Evolutionary conservation across 2,329 filamentous ascomycete genomes (phyloP), one percentile per base, ranked within the genome.

Genomic region (Paecilomyces niveus): DNA sequence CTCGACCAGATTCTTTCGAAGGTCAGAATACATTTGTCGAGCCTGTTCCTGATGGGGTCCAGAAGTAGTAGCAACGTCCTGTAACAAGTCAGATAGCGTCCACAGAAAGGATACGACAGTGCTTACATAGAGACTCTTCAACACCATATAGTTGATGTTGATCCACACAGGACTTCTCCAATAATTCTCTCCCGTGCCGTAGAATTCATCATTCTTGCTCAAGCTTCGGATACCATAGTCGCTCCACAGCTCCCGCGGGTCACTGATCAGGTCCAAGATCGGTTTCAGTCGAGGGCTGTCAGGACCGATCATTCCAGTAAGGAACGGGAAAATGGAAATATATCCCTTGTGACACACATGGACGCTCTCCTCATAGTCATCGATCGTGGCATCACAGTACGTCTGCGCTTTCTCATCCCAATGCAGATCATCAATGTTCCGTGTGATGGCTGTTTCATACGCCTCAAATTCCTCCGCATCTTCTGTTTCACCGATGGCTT

Each of bases 281-380:
- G 85, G 84, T 63, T 86, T 88, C 15, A 99, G 76, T 65, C 88
- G 88, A 57, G 88, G 83, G 73, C 88, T 89, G 57, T 92, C 85
- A 1, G 88, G 79, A 60, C 85, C 83, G 58, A 97, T 70, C 60
- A 97, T 80, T 8, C 93, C 93, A 2, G 90, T 85, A 64, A 97
- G 76, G 81, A 97, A 96, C 1, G 94, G 94, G 74, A 96, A 94
- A 29, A 99, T 81, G 22, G 90, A 94, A 65, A 97, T 86, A 70
- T 99, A 99, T 21, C 94, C 94, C 76, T 96, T 96, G 79, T 97
- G 94, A 77, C 94, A 99, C 50, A 97, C 90, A 21, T 94, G 87
- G 35, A 82, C 75, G 68, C 90, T 87, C 76, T 99, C 94, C 74
- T 99, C 94, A 70, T 90, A 99, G 61, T 92, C 92, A 67, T 99